Base-by-base conservation (phyloP, 441 rosid species). In the Adansonia rubrostipa region DNA sequence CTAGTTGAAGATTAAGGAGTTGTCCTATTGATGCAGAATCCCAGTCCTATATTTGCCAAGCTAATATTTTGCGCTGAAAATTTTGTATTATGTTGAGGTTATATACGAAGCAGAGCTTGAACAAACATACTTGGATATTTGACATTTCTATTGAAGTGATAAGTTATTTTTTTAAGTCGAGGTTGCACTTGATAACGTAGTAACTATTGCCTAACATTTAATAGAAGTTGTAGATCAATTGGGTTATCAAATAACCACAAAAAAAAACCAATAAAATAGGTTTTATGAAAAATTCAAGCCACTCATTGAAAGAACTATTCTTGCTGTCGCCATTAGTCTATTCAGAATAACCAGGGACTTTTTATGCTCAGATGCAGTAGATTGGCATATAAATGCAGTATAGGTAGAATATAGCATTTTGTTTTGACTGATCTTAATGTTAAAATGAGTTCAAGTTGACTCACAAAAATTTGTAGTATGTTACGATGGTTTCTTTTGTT, bases 401-500 rank as follows among this genome's bases (percentile, higher is more conserved):
- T 50, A 15, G 54, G 36, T 73, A 36, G 65, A 36, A 50, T 70
- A 24, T 70, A 6, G 45, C 51, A 3, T 54, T 17, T 72, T 17
- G 64, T 36, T 73, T 42, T 40, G 51, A 13, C 45, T 0, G 61
- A 71, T 17, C 45, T 71, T 71, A 24, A 71, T 48, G 74, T 48
- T 70, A 50, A 51, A n/a, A 71, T 22, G 8, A 17, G 22, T 56
- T 51, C 8, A 14, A 54, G 48, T 75, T 9, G 24, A 33, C 63
- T 40, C 0, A 19, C 28, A 50, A 69, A 47, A 69, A 20, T 0
- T 10, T 48, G 17, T 69, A 17, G 65, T 42, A 14, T 50, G 22
- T 20, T 63, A 42, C 75, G 60, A 36, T 47, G 64, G 56, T 65
- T 51, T 72, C 51, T 15, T 80, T 72, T 20, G 8, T 22, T 51